Evolutionary conservation across 2,329 filamentous ascomycete species (phyloP), one percentile per base, ranked within the genome.

Genomic region (Penicillium olsonii): DNA sequence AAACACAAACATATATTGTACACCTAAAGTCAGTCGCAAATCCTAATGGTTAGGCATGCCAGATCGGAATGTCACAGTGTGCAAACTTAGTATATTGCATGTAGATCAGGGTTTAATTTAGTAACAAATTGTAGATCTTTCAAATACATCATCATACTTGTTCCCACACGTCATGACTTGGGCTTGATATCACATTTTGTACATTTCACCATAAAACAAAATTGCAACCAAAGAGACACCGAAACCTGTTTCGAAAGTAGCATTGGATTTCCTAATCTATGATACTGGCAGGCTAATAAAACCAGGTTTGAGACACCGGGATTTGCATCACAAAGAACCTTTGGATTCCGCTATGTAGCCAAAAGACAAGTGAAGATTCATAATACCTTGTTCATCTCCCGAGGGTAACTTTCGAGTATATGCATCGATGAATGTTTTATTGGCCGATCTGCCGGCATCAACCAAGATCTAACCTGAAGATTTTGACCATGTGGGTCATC

Each of bases 161-260:
- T 11, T 15, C 5, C n/a, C n/a, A 37, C 53, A 55, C 54, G 52
- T 56, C 54, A 56, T 55, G 42, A 56, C 42, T 45, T 11, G 14
- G 18, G 6, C 29, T 31, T 40, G 29, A 31, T 31, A 31, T 31
- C 29, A 31, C 29, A 31, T 31, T 31, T n/a, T 6, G n/a, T 17
- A 12, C 1, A 15, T 38, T 37, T 37, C 4, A 18, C 29, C 19
- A 24, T 34, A 2, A 12, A 11, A 8, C 5, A 12, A 20, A 26
- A n/a, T 9, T 17, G 18, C 11, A 11, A 19, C n/a, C 29, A 31
- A 31, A 31, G 6, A n/a, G 5, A n/a, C 29, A 7, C 5, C n/a
- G 12, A 7, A 31, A 31, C 29, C 29, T 31, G 29, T 31, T 31
- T 31, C 7, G 12, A n/a, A 31, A n/a, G 29, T 31, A 31, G 29